phyloP scores from a whole-genome alignment of 805 yeast genomes.

The Millerago galiae region DNA sequence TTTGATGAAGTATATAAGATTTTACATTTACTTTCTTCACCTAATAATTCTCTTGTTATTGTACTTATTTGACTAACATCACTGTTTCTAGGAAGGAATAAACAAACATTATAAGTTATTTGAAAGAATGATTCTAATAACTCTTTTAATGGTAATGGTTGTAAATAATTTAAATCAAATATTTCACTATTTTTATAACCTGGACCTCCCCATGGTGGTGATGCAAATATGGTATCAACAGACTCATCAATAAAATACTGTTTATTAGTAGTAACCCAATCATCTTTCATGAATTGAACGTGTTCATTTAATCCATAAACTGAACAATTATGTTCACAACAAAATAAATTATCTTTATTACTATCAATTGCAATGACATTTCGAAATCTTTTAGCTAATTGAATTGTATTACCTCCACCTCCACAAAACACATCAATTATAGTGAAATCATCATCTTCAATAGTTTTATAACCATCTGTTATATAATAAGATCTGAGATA shows the following conservation, averaged over 20 bases:
- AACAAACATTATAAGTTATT: slow-evolving; percentile 42
- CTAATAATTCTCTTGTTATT: slow-evolving; percentile 41
- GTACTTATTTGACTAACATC: slow-evolving; percentile 44
- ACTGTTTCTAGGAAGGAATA: slow-evolving; percentile 60
- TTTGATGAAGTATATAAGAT: slow-evolving; percentile 36
- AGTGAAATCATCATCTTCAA: slow-evolving; percentile 24
- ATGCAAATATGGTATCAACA: slow-evolving; percentile 57
- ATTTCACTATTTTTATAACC: slow-evolving; percentile 35
- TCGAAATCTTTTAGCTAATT: slow-evolving; percentile 56
- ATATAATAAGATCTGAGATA: slow-evolving; percentile 38
- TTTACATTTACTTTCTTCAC: slow-evolving; percentile 37
- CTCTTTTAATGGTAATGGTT: slow-evolving; percentile 43
- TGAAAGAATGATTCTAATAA: slow-evolving; percentile 37
- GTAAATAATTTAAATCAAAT: slow-evolving; percentile 41
- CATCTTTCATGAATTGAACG: slow-evolving; percentile 42
- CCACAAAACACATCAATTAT: slow-evolving; percentile 68
- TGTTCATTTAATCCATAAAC: slow-evolving; percentile 52
- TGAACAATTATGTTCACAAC: slow-evolving; percentile 59
- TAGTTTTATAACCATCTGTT: slow-evolving; percentile 22
- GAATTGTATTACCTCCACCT: slow-evolving; percentile 83
- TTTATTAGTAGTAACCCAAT: slow-evolving; percentile 28
- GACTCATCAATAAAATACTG: not conserved
- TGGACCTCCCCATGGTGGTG: slow-evolving; percentile 92
- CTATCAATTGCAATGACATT: slow-evolving; percentile 57
- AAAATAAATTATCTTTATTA: slow-evolving; percentile 52